Percentiles rank a stretch among this genome's conserved stretches.
Evolutionary conservation across 1,139 yeast genomes (phyloP).

Genomic region (Kodamaea alishanica): DNA sequence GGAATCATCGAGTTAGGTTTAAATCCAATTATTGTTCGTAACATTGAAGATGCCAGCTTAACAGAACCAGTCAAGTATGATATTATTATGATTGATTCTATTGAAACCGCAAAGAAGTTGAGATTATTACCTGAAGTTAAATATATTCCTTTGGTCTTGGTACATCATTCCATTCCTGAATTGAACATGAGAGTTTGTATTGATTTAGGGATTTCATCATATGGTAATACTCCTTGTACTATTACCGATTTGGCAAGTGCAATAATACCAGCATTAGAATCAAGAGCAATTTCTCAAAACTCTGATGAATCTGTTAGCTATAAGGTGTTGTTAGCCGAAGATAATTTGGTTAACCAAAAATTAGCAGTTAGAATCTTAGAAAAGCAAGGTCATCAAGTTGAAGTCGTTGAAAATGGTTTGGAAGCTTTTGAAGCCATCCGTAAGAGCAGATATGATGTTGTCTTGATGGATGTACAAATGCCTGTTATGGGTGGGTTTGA

Average conservation of each 20-base stretch:
- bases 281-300: slow-evolving; percentile 75
- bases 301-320: slow-evolving; percentile 75
- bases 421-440: slow-evolving; percentile 79
- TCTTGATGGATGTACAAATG: slow-evolving; percentile 92
- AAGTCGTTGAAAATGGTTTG: slow-evolving; percentile 80
- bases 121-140: slow-evolving; percentile 70
- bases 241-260: slow-evolving; percentile 79
- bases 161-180: slow-evolving; percentile 75
- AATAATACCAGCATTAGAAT: slow-evolving; percentile 77
- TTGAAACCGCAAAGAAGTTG: slow-evolving; percentile 68
- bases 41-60: slow-evolving; percentile 48
- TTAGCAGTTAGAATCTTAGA: slow-evolving; percentile 78
- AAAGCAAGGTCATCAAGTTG: slow-evolving; percentile 77
- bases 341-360: slow-evolving; percentile 81
- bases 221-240: slow-evolving; percentile 85
- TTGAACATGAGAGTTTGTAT: slow-evolving; percentile 78
- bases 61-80: slow-evolving; percentile 64
- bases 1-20: slow-evolving; percentile 45
- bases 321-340: slow-evolving; percentile 78
- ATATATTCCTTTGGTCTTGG: slow-evolving; percentile 73
- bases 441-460: slow-evolving; percentile 66
- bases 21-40: slow-evolving; percentile 47
- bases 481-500: slow-evolving; percentile 95
- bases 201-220: slow-evolving; percentile 82
- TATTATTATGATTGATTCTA: slow-evolving; percentile 75